phyloP scores from a whole-genome alignment of 192 early-diverging fungal species.

The Piromyces sp. region DNA sequence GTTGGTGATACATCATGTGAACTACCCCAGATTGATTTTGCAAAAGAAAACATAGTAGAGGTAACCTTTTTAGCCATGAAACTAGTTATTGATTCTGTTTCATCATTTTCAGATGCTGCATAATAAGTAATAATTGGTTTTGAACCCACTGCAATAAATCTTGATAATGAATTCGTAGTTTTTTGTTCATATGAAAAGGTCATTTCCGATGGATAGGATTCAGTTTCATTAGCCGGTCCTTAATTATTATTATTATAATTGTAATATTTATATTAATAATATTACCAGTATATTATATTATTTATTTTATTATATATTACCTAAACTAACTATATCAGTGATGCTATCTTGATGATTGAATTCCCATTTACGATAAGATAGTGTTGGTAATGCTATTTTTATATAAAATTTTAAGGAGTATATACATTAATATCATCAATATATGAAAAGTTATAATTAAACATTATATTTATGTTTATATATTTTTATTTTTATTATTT shows the following conservation, averaged over 20 bases:
- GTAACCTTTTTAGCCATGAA: constrained; percentile 11
- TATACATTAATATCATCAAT: too few species aligned
- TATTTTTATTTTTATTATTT: too few species aligned
- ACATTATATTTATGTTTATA: too few species aligned
- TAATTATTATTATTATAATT: too few species aligned
- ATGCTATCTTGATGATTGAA: constrained; percentile 10
- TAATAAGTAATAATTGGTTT: constrained; percentile 18
- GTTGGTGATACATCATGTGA: background rate
- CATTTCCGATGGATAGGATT: constrained; percentile 3
- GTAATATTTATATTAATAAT: too few species aligned
- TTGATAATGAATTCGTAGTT: background rate
- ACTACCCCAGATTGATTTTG: constrained; percentile 39
- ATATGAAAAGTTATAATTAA: too few species aligned
- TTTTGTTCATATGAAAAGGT: constrained; percentile 4
- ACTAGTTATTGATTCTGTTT: constrained; percentile 6
- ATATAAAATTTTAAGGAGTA: too few species aligned
- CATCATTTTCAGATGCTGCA: constrained; percentile 5
- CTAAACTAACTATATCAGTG: constrained; percentile 5
- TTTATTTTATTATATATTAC: background rate
- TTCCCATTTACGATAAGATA: constrained; percentile 14
- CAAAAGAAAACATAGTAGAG: constrained; percentile 46
- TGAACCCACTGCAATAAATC: constrained; percentile 13
- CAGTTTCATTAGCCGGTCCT: constrained; percentile 5
- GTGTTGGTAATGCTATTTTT: constrained; percentile 1
- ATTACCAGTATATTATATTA: too few species aligned